Evolutionary conservation across 2,329 filamentous ascomycete genomes (phyloP), one percentile per base, ranked within the genome.

Genomic region (Colletotrichum plurivorum): DNA sequence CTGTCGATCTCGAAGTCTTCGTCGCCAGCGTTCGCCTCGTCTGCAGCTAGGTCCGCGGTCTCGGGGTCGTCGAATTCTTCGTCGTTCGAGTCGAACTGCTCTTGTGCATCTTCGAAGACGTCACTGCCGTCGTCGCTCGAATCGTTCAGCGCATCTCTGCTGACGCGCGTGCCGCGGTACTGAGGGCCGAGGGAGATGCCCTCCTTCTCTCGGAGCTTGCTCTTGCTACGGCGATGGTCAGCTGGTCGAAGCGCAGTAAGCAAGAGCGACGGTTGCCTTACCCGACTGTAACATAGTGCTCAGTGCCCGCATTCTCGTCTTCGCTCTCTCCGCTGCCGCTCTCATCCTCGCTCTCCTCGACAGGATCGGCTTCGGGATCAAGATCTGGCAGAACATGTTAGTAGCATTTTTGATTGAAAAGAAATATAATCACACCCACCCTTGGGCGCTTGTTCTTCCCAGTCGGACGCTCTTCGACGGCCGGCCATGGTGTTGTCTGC

Each of bases 281-380:
- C 86, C 91, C 92, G 39, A 97, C 93, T 60, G 87, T 81, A 51
- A 93, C 88, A 77, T 98, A 98, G 78, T 98, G 95, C 75, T 97
- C 95, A 39, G 95, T 92, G 20, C 92, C 94, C 31, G 86, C 82
- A 5, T 81, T 83, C 74, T 84, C 85, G 16, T 80, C 83, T 18
- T 82, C 83, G 72, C 82, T 86, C 31, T 72, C 59, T 52, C 57
- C 56, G 41, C 71, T 69, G 20, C 58, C 59, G 64, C 71, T 69
- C 90, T 92, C 73, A 75, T 91, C 16, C 81, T 85, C 61, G 39
- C 55, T 70, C 41, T 49, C 59, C 36, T 61, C 67, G 10, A 65
- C 58, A 12, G 31, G 53, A 41, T 71, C 67, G 49, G 70, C 67
- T 46, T 71, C 72, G n/a, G 63, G 71, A 66, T 72, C 71, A 43